Evolutionary conservation across 371 early-diverging fungal genomes (phyloP).

Genomic region (Mucor mucedo): DNA sequence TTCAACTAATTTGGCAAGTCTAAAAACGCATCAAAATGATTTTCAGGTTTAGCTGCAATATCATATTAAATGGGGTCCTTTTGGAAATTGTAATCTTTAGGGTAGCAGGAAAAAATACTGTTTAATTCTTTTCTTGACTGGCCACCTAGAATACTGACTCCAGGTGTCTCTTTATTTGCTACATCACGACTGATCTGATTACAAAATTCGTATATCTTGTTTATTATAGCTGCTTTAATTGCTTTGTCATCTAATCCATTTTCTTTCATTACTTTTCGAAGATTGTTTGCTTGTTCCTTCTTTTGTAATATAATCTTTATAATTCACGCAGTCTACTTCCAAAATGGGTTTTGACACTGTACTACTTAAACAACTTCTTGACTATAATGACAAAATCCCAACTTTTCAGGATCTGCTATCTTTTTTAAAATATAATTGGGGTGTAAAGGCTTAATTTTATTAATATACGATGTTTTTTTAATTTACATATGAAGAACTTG

Average conservation of each 20-base stretch:
- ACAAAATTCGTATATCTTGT: neutral
- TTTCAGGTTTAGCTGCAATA: neutral
- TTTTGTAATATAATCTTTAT: neutral
- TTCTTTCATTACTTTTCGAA: neutral
- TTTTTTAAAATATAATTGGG: no score
- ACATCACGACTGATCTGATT: neutral
- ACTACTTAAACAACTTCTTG: no score
- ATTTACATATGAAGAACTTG: no score
- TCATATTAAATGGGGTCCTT: neutral
- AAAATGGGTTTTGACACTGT: no score
- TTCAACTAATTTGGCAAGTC: neutral
- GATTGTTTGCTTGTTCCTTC: neutral
- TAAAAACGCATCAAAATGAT: neutral
- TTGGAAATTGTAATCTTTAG: neutral
- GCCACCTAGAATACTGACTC: neutral
- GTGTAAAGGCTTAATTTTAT: no score
- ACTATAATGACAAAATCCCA: no score
- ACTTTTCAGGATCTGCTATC: no score
- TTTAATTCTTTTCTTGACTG: neutral
- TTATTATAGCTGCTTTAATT: neutral
- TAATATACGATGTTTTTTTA: no score
- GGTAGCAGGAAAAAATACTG: neutral
- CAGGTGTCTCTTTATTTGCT: neutral
- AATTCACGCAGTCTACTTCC: neutral
- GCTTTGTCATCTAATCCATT: neutral